A percentile compares a stretch with the other conserved stretches of the same genome.
Conservation (phyloP, 1,284 basidiomycete species). For the Naganishia liquefaciens region DNA sequence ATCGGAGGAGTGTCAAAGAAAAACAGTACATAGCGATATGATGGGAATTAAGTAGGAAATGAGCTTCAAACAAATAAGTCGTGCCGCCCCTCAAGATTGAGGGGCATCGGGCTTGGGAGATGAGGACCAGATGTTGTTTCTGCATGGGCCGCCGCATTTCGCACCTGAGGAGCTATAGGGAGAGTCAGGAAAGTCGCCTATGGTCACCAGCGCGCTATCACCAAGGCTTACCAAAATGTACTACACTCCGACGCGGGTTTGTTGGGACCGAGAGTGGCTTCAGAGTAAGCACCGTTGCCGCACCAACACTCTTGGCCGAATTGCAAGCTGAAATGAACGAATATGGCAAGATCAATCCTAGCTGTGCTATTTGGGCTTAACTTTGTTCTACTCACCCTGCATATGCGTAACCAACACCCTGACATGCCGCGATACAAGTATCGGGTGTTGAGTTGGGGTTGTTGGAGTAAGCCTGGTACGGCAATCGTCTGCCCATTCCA, state of each 20-base stretch:
- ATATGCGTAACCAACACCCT: background rate
- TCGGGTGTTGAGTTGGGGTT: background rate
- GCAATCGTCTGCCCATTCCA: constrained; percentile 3
- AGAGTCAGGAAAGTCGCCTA: background rate
- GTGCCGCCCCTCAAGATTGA: background rate
- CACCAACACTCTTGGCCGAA: constrained; percentile 11
- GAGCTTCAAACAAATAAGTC: too few species aligned
- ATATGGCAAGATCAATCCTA: background rate
- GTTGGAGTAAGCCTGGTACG: background rate
- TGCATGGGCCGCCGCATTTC: background rate
- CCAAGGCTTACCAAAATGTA: background rate
- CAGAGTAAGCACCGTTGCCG: constrained; percentile 2
- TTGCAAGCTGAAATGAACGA: constrained; percentile 5
- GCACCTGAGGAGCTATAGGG: background rate
- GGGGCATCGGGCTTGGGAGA: background rate
- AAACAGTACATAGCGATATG: too few species aligned
- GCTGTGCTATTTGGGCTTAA: background rate
- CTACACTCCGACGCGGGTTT: background rate
- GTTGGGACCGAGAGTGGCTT: background rate
- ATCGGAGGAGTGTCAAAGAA: background rate
- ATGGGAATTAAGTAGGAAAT: too few species aligned
- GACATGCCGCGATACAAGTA: background rate
- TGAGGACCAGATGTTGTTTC: constrained; percentile 1
- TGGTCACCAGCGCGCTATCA: background rate
- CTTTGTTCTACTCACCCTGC: background rate